A percentile compares a stretch with the other conserved stretches of the same genome.
These are phyloP conservation scores for Chaetoceros muelleri DNA, from an alignment of 108 stramenopile species.

Conservation along the genomic window DNA sequence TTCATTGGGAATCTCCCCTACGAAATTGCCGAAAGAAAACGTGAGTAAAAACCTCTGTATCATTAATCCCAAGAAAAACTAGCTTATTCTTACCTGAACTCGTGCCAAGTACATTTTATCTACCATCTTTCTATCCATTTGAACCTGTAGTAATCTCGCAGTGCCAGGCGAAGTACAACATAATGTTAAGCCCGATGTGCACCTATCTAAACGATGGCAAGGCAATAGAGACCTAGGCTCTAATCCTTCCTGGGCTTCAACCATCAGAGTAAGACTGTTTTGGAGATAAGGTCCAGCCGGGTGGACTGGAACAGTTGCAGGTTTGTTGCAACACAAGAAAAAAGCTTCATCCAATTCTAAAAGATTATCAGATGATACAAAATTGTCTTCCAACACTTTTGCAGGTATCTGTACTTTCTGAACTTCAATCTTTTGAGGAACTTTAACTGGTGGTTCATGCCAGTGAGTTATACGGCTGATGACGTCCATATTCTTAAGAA, in stretches of 20 bases:
- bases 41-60: constrained; percentile 2
- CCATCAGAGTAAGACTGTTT: constrained; percentile 63
- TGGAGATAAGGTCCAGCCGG: constrained; percentile 75
- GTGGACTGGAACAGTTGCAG: constrained; percentile 63
- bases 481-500: constrained; percentile 56
- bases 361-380: background rate
- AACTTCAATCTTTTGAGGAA: constrained; percentile 36
- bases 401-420: constrained; percentile 36
- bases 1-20: constrained; percentile 5
- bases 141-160: constrained; percentile 46
- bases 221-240: constrained; percentile 50
- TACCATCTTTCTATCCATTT: constrained; percentile 26
- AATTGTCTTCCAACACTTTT: constrained; percentile 18
- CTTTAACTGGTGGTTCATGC: constrained; percentile 68
- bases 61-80: constrained; percentile 1
- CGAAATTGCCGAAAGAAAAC: constrained; percentile 13
- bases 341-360: constrained; percentile 8
- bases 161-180: constrained; percentile 39
- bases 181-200: constrained; percentile 65
- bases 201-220: constrained; percentile 73
- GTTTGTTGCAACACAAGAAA: constrained; percentile 64
- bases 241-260: constrained; percentile 63
- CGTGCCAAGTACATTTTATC: constrained; percentile 67
- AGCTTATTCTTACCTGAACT: constrained; percentile 20
- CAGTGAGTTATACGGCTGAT: constrained; percentile 57